phyloP scores from a whole-genome alignment of 257 asterid species.

The Verbascum thapsus region DNA sequence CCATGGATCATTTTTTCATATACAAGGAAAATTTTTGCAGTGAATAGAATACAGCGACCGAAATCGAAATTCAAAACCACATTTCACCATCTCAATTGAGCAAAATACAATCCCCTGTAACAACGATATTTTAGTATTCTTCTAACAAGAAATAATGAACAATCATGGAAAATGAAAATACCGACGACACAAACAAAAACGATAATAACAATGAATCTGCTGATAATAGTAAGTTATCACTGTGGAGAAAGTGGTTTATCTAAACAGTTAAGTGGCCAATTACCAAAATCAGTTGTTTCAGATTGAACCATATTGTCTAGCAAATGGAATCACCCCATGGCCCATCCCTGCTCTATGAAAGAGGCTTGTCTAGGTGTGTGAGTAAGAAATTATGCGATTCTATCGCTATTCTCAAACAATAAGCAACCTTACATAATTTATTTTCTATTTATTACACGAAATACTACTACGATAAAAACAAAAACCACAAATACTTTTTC shows the following conservation, averaged over 20 bases:
- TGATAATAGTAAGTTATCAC: neutral
- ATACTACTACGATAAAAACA: neutral
- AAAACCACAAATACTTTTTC: neutral
- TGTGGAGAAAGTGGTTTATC: neutral
- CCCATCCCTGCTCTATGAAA: too few relatives aligned
- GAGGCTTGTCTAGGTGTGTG: neutral
- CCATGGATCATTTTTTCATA: neutral
- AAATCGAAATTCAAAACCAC: neutral
- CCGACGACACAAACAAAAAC: neutral
- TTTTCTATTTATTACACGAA: neutral
- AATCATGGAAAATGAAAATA: neutral
- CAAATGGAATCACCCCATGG: neutral
- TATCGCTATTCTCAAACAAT: neutral
- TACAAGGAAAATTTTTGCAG: neutral
- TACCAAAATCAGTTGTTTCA: neutral
- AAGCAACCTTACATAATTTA: conserved; percentile 5
- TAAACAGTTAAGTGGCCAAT: neutral
- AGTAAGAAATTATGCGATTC: too few relatives aligned
- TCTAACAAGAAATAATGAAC: neutral
- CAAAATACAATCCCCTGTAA: conserved; percentile 13
- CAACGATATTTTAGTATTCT: neutral
- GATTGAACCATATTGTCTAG: neutral
- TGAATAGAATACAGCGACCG: neutral
- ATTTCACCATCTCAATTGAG: neutral
- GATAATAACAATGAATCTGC: too few relatives aligned